Evolutionary conservation across 768 basidiomycete genomes (phyloP).

Genomic region (Tylopilus plumbeoviolaceoides): DNA sequence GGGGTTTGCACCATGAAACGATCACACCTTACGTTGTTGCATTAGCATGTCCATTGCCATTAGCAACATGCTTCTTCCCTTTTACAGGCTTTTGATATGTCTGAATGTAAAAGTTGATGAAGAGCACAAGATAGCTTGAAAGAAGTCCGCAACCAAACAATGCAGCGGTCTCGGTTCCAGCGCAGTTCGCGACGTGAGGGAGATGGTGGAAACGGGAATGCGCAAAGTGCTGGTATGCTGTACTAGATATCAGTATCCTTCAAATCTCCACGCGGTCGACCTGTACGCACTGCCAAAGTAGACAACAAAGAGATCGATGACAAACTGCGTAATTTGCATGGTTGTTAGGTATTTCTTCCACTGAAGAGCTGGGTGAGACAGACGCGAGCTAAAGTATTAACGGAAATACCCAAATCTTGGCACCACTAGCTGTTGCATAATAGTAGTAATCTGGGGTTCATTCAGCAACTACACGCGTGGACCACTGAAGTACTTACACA

Average conservation of each 20-base stretch:
- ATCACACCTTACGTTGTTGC: conserved; percentile 27
- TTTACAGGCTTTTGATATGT: conserved; percentile 69
- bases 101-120: conserved; percentile 92
- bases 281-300: conserved; percentile 88
- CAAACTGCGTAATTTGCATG: conserved; percentile 95
- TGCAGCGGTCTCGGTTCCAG: conserved; percentile 86
- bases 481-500: conserved; percentile 65
- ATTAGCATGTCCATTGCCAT: conserved; percentile 45
- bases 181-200: conserved; percentile 79
- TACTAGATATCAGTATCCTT: conserved; percentile 5
- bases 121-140: conserved; percentile 87
- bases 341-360: conserved; percentile 99
- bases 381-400: background rate
- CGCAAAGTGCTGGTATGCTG: conserved; percentile 81
- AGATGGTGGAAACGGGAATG: conserved; percentile 53
- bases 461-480: background rate
- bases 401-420: conserved; percentile 83
- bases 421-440: conserved; percentile 95
- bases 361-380: conserved; percentile 36
- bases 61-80: conserved; percentile 29
- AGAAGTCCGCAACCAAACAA: conserved; percentile 85
- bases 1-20: background rate
- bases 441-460: conserved; percentile 87
- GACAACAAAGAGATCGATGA: conserved; percentile 85
- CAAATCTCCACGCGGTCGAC: background rate